A percentile compares a stretch with the other conserved stretches of the same genome.
Evolutionary conservation across 1,284 basidiomycete genomes (phyloP).

Genomic region (Cerioporus squamosus): DNA sequence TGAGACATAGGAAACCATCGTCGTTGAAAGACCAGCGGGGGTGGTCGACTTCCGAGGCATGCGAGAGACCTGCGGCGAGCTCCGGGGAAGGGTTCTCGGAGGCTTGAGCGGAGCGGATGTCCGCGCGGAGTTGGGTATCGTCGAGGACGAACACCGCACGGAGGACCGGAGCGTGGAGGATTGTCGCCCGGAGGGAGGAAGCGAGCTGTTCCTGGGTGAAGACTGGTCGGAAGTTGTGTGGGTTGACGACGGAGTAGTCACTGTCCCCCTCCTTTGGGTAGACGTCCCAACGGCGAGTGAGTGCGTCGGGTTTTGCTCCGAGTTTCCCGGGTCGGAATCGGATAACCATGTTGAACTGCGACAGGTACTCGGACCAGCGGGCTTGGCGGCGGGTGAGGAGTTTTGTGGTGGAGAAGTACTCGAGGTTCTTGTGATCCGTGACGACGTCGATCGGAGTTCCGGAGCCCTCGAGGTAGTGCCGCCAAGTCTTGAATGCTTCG

Average conservation of each 20-base stretch:
- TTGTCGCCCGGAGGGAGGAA: constrained; percentile 22
- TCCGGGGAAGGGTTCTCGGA: not conserved
- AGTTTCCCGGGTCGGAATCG: constrained; percentile 8
- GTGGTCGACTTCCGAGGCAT: not conserved
- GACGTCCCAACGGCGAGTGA: constrained; percentile 2
- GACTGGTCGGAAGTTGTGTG: constrained; percentile 31
- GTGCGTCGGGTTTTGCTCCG: constrained; percentile 8
- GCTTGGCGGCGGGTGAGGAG: too few species aligned
- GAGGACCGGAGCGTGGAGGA: constrained; percentile 19
- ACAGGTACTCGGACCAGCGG: too few species aligned
- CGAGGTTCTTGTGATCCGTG: constrained; percentile 36
- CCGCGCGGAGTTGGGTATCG: constrained; percentile 4
- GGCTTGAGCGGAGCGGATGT: constrained; percentile 12
- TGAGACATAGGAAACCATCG: too few species aligned
- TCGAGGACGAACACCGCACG: constrained; percentile 7
- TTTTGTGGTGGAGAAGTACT: constrained; percentile 22
- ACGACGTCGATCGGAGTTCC: constrained; percentile 22
- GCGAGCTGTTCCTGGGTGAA: constrained; percentile 27
- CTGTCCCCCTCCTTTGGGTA: constrained; percentile 22
- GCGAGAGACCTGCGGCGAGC: not conserved
- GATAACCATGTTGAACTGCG: constrained; percentile 4
- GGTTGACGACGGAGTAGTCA: constrained; percentile 30
- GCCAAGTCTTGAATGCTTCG: constrained; percentile 32
- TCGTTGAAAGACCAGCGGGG: too few species aligned
- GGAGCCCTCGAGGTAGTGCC: constrained; percentile 30